Percentiles rank a stretch among this genome's conserved stretches.
Conservation (phyloP, 148 eudicot genomes). For the Euryodendron excelsum region DNA sequence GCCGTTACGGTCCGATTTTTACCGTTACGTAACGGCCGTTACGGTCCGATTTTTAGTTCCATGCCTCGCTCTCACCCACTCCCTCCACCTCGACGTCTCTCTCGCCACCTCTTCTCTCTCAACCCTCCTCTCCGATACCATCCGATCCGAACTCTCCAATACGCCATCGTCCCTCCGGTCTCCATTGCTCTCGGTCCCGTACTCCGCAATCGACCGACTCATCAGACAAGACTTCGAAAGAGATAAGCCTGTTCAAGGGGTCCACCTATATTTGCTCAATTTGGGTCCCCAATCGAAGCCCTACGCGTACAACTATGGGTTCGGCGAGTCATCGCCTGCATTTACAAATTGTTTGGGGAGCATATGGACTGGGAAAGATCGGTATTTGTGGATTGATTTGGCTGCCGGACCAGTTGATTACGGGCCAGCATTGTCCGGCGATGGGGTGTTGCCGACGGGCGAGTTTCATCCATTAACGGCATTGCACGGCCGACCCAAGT, state of each 20-base stretch:
- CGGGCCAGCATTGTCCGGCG: constrained; percentile 90
- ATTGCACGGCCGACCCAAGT: constrained; percentile 62
- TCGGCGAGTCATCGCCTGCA: constrained; percentile 56
- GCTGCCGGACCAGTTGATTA: constrained; percentile 92
- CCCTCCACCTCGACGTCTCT: constrained; percentile 46
- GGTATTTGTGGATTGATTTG: constrained; percentile 86
- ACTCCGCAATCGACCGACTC: constrained; percentile 48
- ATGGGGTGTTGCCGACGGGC: constrained; percentile 76
- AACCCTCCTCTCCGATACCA: constrained; percentile 38
- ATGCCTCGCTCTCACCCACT: constrained; percentile 52
- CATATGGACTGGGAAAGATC: constrained; percentile 56
- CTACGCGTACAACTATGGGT: constrained; percentile 62
- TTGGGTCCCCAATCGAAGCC: constrained; percentile 54
- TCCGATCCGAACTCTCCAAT: constrained; percentile 30
- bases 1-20: too few relatives aligned
- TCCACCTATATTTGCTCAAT: constrained; percentile 59
- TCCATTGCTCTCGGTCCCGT: constrained; percentile 38
- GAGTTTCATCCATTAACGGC: constrained; percentile 79
- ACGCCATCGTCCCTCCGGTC: constrained; percentile 56
- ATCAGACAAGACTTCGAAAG: constrained; percentile 40
- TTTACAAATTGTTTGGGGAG: constrained; percentile 66
- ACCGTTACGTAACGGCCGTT: too few relatives aligned
- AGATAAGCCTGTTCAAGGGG: constrained; percentile 35
- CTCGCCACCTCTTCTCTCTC: constrained; percentile 48
- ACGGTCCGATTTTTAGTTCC: too few relatives aligned